Conservation (phyloP, 495 filamentous ascomycete genomes). For the Tuber magnatum region DNA sequence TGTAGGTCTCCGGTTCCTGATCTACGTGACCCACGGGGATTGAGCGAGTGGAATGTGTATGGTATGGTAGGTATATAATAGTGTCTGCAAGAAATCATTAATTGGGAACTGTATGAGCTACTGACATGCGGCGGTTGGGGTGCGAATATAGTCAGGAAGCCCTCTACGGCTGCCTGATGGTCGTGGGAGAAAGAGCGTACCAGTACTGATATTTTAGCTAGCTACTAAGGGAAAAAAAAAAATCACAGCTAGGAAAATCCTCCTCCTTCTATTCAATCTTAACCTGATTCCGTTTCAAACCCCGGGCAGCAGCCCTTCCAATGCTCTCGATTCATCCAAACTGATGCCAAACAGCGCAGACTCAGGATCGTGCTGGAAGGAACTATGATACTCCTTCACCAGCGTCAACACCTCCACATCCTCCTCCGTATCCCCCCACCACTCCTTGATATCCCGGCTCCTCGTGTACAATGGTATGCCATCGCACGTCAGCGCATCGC, state of each 20-base stretch:
- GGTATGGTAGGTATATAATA: neutral
- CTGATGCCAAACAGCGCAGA: neutral
- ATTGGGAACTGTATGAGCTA: neutral
- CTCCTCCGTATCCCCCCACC: neutral
- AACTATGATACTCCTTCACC: constrained; percentile 1
- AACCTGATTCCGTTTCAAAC: neutral
- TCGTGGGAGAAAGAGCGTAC: neutral
- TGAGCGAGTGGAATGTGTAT: neutral
- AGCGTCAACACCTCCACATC: neutral
- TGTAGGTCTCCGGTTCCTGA: neutral
- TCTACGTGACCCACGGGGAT: neutral
- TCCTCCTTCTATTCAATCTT: neutral
- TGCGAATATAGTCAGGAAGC: neutral
- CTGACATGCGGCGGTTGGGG: neutral
- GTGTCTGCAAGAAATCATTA: neutral
- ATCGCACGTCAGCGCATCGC: neutral
- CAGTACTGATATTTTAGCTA: neutral
- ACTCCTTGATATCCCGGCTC: neutral
- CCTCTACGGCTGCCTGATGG: neutral
- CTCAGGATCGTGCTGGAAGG: constrained; percentile 2
- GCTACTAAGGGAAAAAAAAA: neutral
- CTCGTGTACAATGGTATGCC: neutral
- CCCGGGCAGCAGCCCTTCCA: neutral
- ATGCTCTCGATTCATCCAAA: neutral
- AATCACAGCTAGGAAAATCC: neutral